These are phyloP conservation scores for Emergomyces orientalis DNA, from an alignment of 2,329 filamentous ascomycete genomes.

Conservation along the genomic window DNA sequence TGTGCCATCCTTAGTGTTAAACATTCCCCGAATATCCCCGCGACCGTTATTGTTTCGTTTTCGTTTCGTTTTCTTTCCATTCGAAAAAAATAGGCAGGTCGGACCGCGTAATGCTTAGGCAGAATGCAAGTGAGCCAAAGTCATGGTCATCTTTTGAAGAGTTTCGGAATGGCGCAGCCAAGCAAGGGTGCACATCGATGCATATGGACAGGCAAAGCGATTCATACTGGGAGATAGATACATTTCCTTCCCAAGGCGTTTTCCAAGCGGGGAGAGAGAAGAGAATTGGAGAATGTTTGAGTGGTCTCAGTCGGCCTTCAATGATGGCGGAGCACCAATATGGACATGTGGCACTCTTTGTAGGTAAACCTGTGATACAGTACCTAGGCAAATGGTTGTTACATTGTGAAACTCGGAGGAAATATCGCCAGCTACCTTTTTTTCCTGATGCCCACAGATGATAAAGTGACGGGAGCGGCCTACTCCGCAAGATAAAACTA, in stretches of 20 bases:
- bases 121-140: neutral
- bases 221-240: neutral
- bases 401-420: neutral
- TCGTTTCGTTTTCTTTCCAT: neutral
- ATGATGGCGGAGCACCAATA: neutral
- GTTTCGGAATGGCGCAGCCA: neutral
- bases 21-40: neutral
- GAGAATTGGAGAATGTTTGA: neutral
- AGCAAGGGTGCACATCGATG: neutral
- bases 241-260: neutral
- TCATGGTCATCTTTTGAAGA: neutral
- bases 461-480: neutral
- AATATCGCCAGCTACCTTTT: neutral
- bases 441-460: neutral
- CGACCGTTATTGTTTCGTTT: neutral
- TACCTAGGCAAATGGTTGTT: neutral
- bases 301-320: neutral
- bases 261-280: neutral
- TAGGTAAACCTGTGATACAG: neutral
- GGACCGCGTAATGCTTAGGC: neutral
- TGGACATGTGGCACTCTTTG: neutral
- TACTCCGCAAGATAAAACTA: neutral
- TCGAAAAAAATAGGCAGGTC: neutral
- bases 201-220: neutral
- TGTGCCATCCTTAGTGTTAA: neutral